Evolutionary conservation across 441 rosid species (phyloP), one percentile per base, ranked within the genome.

Genomic region (Erodium texanum): DNA sequence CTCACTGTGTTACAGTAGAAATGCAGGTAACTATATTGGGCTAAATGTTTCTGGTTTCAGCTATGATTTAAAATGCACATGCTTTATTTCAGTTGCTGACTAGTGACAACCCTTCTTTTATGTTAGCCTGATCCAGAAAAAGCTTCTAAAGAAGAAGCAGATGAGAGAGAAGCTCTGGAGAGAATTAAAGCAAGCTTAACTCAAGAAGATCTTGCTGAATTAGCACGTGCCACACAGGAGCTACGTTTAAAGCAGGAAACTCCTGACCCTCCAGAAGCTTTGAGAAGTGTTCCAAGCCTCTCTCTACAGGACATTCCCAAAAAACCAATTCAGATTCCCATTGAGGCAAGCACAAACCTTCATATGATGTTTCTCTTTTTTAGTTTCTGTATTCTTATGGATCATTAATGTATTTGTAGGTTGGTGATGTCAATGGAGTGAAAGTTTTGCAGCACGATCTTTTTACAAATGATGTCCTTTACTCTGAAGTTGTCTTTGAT

Each of bases 261-360:
- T 74, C 98, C 97, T 67, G 96, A 93, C 45, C 84, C 97, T 74
- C 93, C 93, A 23, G 93, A 90, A 83, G 96, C 95, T 66, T 74
- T 90, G 69, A 86, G 70, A 82, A 67, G 82, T 66, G 93, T 93
- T 70, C 98, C 97, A 36, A 72, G 91, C 82, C 88, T 93, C 24
- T 85, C 82, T 50, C 79, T 93, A 45, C 61, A 65, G 62, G 97
- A 93, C 81, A 93, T 93, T 78, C 92, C 98, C 32, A 93, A 85
- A 79, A 89, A 89, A 83, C 92, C 94, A 69, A 87, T 71, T 27
- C 73, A 16, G 71, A 80, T 89, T 67, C 98, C 97, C 48, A 82
- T 62, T 38, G 91, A 89, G 94, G 98, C 89, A 70, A 72, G n/a
- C 52, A 63, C 38, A 63, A 62, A 19, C 69, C 68, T 36, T 52